Conservation (phyloP, 1,284 basidiomycete genomes). For the Boletus putidus region DNA sequence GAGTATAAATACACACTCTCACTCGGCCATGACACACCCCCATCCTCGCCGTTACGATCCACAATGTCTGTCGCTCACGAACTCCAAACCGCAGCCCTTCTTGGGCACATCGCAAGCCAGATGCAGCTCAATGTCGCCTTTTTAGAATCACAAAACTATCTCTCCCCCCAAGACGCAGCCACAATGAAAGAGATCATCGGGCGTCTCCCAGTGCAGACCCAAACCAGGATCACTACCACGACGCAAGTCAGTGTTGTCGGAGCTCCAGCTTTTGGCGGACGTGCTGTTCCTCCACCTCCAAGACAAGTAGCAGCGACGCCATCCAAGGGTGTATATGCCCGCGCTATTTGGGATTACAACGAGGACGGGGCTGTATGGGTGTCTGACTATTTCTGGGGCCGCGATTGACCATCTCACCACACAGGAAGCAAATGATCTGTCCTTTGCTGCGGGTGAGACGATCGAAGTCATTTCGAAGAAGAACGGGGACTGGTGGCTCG, state of each 20-base stretch:
- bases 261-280: conserved; percentile 6
- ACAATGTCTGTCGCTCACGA: conserved; percentile 28
- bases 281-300: conserved; percentile 26
- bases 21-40: too few relatives aligned
- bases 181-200: conserved; percentile 46
- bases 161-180: conserved; percentile 53
- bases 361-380: conserved; percentile 50
- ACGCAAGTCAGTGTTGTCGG: conserved; percentile 16
- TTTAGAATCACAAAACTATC: conserved; percentile 57
- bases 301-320: conserved; percentile 22
- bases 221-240: conserved; percentile 13
- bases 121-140: conserved; percentile 64
- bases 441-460: conserved; percentile 39
- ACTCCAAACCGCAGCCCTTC: conserved; percentile 40
- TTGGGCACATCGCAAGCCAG: conserved; percentile 60
- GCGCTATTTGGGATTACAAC: conserved; percentile 67
- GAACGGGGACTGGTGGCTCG: conserved; percentile 45
- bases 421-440: conserved; percentile 52
- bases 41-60: neutral
- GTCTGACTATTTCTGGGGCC: neutral
- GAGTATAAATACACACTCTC: conserved; percentile 14
- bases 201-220: conserved; percentile 44
- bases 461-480: conserved; percentile 40
- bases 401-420: conserved; percentile 10
- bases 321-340: conserved; percentile 41